Evolutionary conservation across 331 rosid genomes (phyloP), one percentile per base, ranked within the genome.

Genomic region (Prunus yedoensis): DNA sequence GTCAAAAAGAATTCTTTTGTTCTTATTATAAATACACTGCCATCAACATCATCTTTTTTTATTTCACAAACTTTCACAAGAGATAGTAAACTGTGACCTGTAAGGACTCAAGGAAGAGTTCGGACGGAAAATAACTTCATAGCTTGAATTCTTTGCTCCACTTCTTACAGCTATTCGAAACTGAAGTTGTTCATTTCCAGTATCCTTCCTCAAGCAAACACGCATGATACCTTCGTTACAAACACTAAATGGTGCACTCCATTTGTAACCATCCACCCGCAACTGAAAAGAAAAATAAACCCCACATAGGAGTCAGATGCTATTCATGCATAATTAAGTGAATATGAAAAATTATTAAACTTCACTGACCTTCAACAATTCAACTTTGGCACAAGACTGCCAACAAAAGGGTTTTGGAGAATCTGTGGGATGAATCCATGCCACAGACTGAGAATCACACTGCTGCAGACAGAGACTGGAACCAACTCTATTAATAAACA

Each of bases 211-310:
- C 90, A 92, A 89, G 79, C 70, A 79, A 81, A 90, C 81, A 73
- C 91, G 90, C 92, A 89, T 89, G 75, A 80, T 89, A 82, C 99
- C 99, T 89, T 90, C 97, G 76, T 79, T 82, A 71, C 77, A 60
- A 75, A 92, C 88, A 83, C 97, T 92, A 84, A 94, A 94, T 81
- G 97, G 97, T 52, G 89, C 74, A 80, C 99, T 94, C 99, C 99
- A 94, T 68, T 87, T 75, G 85, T 89, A 94, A 45, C 92, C 99
- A 73, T 94, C 88, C 70, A 90, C 85, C 60, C 91, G 79, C 87
- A 94, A 35, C 99, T 94, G 87, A 88, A 80, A 75, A 54, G 57
- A 78, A 65, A 72, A 50, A 64, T 2, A 74, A 68, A 78, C 16
- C 43, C 61, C 75, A 66, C 8, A 15, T 21, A 46, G 68, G 54